Conservation (phyloP, 1,284 basidiomycete genomes). For the Marasmius fiardii region DNA sequence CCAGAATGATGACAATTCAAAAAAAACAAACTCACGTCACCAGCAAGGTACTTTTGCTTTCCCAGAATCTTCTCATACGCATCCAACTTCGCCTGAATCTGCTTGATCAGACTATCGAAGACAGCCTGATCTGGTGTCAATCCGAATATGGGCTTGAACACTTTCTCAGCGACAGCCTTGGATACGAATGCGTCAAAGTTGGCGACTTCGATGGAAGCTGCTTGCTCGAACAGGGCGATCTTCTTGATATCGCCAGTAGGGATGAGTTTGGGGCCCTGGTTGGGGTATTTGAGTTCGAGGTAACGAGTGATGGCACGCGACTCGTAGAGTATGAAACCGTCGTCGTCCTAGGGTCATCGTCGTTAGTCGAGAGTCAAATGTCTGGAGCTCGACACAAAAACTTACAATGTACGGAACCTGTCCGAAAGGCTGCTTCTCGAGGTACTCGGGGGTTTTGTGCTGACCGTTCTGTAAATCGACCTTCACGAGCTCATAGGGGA, state of each 20-base stretch:
- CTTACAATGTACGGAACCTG: constrained; percentile 49
- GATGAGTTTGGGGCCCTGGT: constrained; percentile 25
- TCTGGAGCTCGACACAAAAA: not conserved
- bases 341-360: constrained; percentile 32
- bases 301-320: constrained; percentile 33
- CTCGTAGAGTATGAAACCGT: constrained; percentile 36
- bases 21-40: constrained; percentile 24
- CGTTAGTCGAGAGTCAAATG: too few species aligned
- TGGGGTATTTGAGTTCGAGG: constrained; percentile 27
- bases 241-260: constrained; percentile 20
- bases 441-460: constrained; percentile 19
- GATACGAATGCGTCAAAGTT: constrained; percentile 39
- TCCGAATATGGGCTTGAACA: constrained; percentile 29
- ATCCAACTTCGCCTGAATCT: constrained; percentile 28
- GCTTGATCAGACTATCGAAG: constrained; percentile 22
- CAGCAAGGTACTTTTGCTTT: constrained; percentile 37
- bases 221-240: constrained; percentile 42
- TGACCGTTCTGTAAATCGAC: constrained; percentile 20
- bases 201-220: constrained; percentile 37
- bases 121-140: constrained; percentile 20
- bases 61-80: constrained; percentile 37
- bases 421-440: constrained; percentile 45
- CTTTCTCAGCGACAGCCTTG: constrained; percentile 32
- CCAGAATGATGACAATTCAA: not conserved
- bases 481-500: constrained; percentile 43